A percentile compares a stretch with the other conserved stretches of the same genome.
These are phyloP conservation scores for Pichia sp. DNA, from an alignment of 1,139 yeast genomes.

Conservation along the genomic window DNA sequence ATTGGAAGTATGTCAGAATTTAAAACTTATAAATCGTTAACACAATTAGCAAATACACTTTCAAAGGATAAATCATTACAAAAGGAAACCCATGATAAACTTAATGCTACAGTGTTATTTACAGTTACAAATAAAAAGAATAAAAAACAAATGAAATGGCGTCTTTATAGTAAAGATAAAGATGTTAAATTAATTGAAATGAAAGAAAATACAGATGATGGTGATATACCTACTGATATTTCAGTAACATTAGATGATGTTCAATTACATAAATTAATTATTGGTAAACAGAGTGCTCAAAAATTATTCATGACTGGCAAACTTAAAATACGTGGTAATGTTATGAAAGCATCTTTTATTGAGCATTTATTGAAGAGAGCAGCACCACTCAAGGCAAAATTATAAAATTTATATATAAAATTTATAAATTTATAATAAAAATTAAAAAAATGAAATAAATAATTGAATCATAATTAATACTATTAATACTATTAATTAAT, in stretches of 20 bases:
- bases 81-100: conserved; percentile 40
- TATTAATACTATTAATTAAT: no score
- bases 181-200: conserved; percentile 46
- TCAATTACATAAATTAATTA: conserved; percentile 62
- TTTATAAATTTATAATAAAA: no score
- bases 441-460: no score
- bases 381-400: not conserved
- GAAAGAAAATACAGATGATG: not conserved
- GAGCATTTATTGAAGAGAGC: no score
- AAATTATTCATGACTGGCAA: conserved; percentile 79
- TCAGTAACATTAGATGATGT: conserved; percentile 58
- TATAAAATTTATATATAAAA: no score
- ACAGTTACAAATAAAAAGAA: conserved; percentile 58
- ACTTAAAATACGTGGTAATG: conserved; percentile 81
- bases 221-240: conserved; percentile 48
- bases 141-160: conserved; percentile 63
- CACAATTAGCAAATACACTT: conserved; percentile 38
- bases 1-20: conserved; percentile 1
- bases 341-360: conserved; percentile 62
- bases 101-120: conserved; percentile 62
- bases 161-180: conserved; percentile 53
- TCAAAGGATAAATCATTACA: conserved; percentile 34
- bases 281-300: conserved; percentile 80
- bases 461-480: no score
- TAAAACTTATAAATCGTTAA: conserved; percentile 42